Percentiles rank a stretch among this genome's conserved stretches.
Conservation (phyloP, 768 basidiomycete species). For the Calocybe indica region DNA sequence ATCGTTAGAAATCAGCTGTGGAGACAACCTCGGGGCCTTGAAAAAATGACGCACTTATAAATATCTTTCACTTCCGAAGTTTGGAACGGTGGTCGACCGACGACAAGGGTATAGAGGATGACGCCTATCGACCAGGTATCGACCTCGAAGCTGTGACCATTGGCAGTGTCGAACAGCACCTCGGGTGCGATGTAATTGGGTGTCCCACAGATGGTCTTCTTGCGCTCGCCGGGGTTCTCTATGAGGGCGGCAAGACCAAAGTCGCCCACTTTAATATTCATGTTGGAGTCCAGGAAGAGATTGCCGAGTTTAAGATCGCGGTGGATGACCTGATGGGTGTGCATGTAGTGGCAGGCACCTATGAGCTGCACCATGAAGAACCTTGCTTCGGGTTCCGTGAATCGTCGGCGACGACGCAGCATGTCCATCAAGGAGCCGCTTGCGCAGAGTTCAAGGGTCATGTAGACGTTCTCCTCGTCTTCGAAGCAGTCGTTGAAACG, state of each 20-base stretch:
- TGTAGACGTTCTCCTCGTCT: constrained; percentile 93
- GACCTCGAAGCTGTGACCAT: constrained; percentile 97
- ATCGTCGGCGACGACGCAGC: constrained; percentile 78
- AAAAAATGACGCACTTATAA: constrained; percentile 61
- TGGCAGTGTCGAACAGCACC: constrained; percentile 91
- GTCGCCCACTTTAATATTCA: constrained; percentile 97
- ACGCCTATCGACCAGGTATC: constrained; percentile 98
- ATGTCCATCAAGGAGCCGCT: constrained; percentile 90
- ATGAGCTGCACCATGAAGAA: constrained; percentile 93
- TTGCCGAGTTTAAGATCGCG: constrained; percentile 97
- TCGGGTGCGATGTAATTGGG: constrained; percentile 99
- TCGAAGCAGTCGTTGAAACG: constrained; percentile 92
- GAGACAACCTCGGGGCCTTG: not conserved
- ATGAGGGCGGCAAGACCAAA: constrained; percentile 96
- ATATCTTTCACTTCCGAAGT: constrained; percentile 97
- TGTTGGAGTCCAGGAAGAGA: constrained; percentile 82
- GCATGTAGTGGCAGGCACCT: constrained; percentile 97
- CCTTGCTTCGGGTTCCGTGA: constrained; percentile 89
- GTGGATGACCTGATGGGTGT: constrained; percentile 93
- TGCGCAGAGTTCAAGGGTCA: constrained; percentile 90
- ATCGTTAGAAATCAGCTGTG: constrained; percentile 3
- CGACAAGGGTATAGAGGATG: constrained; percentile 89
- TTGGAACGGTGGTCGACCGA: constrained; percentile 97
- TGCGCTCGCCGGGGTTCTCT: constrained; percentile 92
- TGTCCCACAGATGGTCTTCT: constrained; percentile 99